Base-by-base conservation (phyloP, 2,329 filamentous ascomycete species). In the Sporothrix inflata region DNA sequence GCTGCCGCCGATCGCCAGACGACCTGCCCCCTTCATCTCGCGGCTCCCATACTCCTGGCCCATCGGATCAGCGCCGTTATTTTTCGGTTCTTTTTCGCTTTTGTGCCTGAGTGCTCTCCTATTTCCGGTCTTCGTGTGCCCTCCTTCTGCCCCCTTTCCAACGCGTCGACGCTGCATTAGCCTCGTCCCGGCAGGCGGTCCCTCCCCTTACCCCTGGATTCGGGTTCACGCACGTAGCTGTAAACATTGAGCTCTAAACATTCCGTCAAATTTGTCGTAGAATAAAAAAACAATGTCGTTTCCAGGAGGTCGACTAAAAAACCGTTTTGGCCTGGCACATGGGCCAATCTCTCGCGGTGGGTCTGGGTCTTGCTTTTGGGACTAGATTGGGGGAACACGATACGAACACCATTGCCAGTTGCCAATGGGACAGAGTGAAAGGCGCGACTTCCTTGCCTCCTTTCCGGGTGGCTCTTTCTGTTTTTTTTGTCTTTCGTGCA, bases 61-160 rank as follows among this genome's bases (percentile, higher is more conserved):
- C 69, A 63, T 70, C 69, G 55, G 55, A 70, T 70, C 69, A 70
- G 42, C 69, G 55, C 69, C 55, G 42, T 67, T 38, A 19, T 47
- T 47, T 47, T 47, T 51, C 53, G 11, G 16, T 47, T 30, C 21
- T 27, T 6, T 51, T 66, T 27, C 4, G 42, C 7, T 14, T 7
- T 63, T 24, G 19, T 24, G 55, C 4, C 9, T 16, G 11, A 16
- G 8, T 7, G 3, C 14, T 27, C 12, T 55, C 51, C 42, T 12
- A 3, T 34, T 34, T 30, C 34, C 14, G 19, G 34, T 40, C 55
- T n/a, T 40, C n/a, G 9, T 42, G 30, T 21, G 8, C 24, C 67
- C 49, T 49, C 67, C 57, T 69, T 57, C 67, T 21, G 8, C 24
- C 67, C 49, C 66, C 67, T 69, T 69, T 57, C 67, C n/a, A 69